Evolutionary conservation across 108 stramenopile species (phyloP), one percentile per base, ranked within the genome.

Genomic region (Licmophora abbreviata): DNA sequence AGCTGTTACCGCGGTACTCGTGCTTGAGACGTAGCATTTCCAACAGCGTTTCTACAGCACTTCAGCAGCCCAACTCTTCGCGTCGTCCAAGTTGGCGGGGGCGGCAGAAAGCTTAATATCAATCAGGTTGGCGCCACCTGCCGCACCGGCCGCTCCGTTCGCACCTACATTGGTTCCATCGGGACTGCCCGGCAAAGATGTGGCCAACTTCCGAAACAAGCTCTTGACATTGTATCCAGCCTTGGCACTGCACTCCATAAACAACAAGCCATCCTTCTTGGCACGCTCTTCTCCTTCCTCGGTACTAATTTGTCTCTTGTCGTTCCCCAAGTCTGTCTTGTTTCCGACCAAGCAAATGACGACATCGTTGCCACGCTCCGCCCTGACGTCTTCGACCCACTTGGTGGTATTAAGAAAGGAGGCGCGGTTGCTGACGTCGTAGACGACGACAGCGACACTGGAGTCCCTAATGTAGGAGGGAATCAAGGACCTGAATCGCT

Each of bases 391-490:
- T 59, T 95, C 95, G 14, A 99, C 85, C 99, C 99, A 99, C 63
- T 99, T 97, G 49, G 93, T 49, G 34, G 95, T 94, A 64, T 98
- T 98, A 24, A 95, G 69, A 61, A 97, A 99, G 8, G 92, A 93
- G 18, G 93, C 89, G 9, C 94, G 80, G 58, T 93, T 97, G 52
- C 94, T 93, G 12, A 98, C 96, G 74, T 99, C 99, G 50, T 98
- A 99, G 1, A 95, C 95, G 9, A 99, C 89, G 7, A 99, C 96
- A 26, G 97, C 97, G 7, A 99, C 96, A 12, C 82, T 88, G 0
- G 95, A 97, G 65, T 99, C 99, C 22, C 99, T 83, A 73, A 99
- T 99, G 60, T 99, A 99, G 32, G 92, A 93, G 3, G 99, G 99
- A 46, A 98, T 98, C 33, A 99, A 65, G 28, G 73, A 76, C 4